These are phyloP conservation scores for Agaricus sinodeliciosus DNA, from an alignment of 768 basidiomycete species.

Conservation along the genomic window DNA sequence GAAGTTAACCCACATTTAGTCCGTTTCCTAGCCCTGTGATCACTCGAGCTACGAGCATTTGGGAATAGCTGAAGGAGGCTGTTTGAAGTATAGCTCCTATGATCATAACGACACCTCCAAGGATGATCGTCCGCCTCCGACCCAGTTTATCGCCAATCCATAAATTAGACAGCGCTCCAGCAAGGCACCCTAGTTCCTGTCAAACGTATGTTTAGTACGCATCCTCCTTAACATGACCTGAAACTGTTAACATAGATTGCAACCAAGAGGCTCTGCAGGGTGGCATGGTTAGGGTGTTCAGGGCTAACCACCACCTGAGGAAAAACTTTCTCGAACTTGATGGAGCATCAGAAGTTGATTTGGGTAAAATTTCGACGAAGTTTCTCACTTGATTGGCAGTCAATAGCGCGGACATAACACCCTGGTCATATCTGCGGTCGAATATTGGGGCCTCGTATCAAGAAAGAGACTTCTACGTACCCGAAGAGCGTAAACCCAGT, in stretches of 20 bases:
- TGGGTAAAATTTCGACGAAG: not conserved
- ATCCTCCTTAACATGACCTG: not conserved
- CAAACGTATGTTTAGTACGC: not conserved
- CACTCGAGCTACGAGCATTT: conserved; percentile 55
- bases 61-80: conserved; percentile 49
- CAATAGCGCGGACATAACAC: conserved; percentile 63
- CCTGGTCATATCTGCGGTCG: conserved; percentile 54
- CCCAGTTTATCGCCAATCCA: conserved; percentile 56
- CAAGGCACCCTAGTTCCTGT: conserved; percentile 59
- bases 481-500: conserved; percentile 61
- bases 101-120: conserved; percentile 56
- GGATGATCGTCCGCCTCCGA: conserved; percentile 47
- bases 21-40: conserved; percentile 64
- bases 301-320: conserved; percentile 41
- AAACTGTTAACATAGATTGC: conserved; percentile 44
- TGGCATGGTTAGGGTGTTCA: conserved; percentile 38
- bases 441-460: not conserved
- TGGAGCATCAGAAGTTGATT: not conserved
- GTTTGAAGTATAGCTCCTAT: conserved; percentile 57
- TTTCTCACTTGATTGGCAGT: conserved; percentile 41
- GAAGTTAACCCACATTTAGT: conserved; percentile 35
- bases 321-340: conserved; percentile 50
- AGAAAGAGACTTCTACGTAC: conserved; percentile 18
- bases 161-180: conserved; percentile 57
- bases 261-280: conserved; percentile 52